Conservation (phyloP, 306 rosid genomes). For the Prunus mira region DNA sequence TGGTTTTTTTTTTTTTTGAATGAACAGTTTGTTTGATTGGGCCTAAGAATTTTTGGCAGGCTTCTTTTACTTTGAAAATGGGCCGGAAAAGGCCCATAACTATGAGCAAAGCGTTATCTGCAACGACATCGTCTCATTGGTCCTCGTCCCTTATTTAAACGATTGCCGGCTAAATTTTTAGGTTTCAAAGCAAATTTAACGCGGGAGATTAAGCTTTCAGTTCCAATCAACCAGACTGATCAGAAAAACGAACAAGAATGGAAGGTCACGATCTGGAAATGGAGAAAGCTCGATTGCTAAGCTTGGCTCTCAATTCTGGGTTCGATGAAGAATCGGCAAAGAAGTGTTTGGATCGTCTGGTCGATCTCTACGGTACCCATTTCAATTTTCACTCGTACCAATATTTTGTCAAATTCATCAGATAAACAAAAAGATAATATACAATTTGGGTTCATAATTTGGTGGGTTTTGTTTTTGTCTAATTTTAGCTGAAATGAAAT, state of each 20-base stretch:
- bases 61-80: neutral
- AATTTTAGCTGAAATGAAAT: neutral
- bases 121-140: neutral
- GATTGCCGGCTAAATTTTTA: neutral
- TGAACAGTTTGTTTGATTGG: neutral
- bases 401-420: neutral
- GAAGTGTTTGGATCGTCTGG: conserved; percentile 64
- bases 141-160: neutral
- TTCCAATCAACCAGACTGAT: neutral
- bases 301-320: conserved; percentile 76
- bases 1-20: neutral
- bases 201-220: conserved; percentile 39
- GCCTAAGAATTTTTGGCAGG: neutral
- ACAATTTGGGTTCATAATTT: neutral
- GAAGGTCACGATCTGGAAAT: conserved; percentile 43
- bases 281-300: conserved; percentile 74
- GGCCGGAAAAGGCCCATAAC: neutral
- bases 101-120: neutral
- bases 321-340: conserved; percentile 66
- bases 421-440: neutral
- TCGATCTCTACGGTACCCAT: conserved; percentile 67
- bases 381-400: neutral
- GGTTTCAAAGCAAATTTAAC: conserved; percentile 29
- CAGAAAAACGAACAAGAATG: conserved; percentile 14
- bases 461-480: conserved; percentile 2